Base-by-base conservation (phyloP, 305 asterid species). In the Solanum hybrid region DNA sequence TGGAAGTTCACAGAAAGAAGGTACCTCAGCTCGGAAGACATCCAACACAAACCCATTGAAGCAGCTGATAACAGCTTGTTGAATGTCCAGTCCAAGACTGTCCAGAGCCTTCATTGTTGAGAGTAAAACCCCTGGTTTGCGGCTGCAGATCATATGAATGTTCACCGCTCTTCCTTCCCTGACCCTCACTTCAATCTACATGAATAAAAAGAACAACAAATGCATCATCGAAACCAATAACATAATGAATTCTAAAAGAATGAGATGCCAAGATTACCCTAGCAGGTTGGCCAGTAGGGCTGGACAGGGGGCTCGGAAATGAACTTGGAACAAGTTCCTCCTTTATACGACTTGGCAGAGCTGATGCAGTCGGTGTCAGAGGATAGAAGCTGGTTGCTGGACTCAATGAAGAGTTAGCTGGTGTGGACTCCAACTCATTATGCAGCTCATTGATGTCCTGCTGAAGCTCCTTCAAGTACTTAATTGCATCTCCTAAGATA, bases 61-160 rank as follows among this genome's bases (percentile, higher is more conserved):
- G 94, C 98, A 95, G 93, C 97, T 95, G 82, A 95, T 93, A 27
- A 95, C 98, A 80, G 96, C 98, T 90, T 95, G 98, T 88, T 95
- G 98, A 86, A 95, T 88, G 78, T 95, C 97, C 35, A 95, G 93
- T 32, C 96, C 98, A 77, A 95, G 96, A 90, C 85, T 92, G 86
- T 95, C 97, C 90, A 95, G 91, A 76, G 96, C 95, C 88, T 93
- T 93, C 94, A 95, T 91, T 31, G 94, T 94, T n/a, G 96, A 95
- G 77, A 93, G 96, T 17, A 95, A 85, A 51, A 95, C 89, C n/a
- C 96, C 97, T 5, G 96, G 96, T 86, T 92, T 92, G 81, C 96
- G 92, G 36, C 95, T 92, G 80, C 96, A 93, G n/a, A 95, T 92
- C 97, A 95, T 95, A 86, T 95, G 98, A 76, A 95, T 93, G 88